Base-by-base conservation (phyloP, 768 basidiomycete genomes). In the Phaffia australis region DNA sequence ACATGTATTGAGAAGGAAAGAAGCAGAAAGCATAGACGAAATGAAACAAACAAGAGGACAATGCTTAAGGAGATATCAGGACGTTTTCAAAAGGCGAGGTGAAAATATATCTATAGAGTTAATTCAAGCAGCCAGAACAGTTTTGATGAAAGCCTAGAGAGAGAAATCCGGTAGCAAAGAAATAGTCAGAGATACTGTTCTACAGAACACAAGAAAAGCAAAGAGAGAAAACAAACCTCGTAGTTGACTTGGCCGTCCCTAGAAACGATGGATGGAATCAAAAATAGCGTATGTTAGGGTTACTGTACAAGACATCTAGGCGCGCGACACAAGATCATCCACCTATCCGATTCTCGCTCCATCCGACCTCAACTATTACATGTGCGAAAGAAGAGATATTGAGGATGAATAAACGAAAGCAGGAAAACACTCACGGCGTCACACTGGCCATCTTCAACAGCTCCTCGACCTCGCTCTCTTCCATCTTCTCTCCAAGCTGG, bases 191-290 rank as follows among this genome's bases (percentile, higher is more conserved):
- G 75, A 60, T 69, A 69, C 27, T 62, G 48, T 64, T 42, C 51
- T 7, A 82, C 69, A 76, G 81, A 72, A 83, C 73, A 80, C 83
- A 75, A 60, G 80, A 81, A 50, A 77, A 52, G 56, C 29, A 55
- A 7, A 35, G 48, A 54, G 35, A 46, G 23, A 25, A 58, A 50
- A 56, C 64, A 30, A 57, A 65, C 90, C 76, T 94, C 92, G 75
- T 98, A 97, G 78, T 97, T 94, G 74, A 97, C 85, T 72, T 94
- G 95, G 18, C 94, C 94, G 74, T 97, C 93, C 27, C 93, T 95
- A 73, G 5, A 56, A 47, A 15, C 51, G 23, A 25, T 23, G n/a
- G 65, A 32, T 15, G 23, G 60, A 29, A 59, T 19, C 2, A 57
- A 1, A 25, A 25, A 18, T 15, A 21, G 71, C 52, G 18, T 47